Evolutionary conservation across 106 monocot species (phyloP).

Genomic region (Iris macrosiphon): DNA sequence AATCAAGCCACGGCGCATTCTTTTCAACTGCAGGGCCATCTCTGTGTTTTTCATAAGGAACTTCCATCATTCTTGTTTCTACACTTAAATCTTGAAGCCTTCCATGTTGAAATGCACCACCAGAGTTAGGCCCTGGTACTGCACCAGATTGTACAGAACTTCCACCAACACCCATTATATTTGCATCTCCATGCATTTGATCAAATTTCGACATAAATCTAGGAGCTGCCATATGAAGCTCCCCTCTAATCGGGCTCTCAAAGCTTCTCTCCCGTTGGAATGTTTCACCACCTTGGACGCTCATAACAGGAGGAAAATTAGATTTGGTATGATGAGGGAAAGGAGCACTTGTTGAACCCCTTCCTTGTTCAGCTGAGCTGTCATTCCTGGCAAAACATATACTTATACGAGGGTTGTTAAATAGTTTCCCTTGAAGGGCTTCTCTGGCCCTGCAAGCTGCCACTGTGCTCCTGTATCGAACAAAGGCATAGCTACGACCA

Average conservation of each 20-base stretch:
- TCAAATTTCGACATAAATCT: conserved; percentile 21
- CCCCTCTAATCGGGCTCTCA: conserved; percentile 36
- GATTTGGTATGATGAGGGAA: conserved; percentile 14
- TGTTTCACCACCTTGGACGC: conserved; percentile 22
- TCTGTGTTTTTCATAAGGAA: conserved; percentile 29
- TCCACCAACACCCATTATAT: conserved; percentile 15
- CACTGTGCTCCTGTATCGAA: conserved; percentile 50
- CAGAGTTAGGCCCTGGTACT: conserved; percentile 12
- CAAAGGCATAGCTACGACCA: conserved; percentile 82
- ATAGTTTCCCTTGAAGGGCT: conserved; percentile 84
- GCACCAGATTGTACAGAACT: conserved; percentile 8
- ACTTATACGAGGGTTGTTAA: conserved; percentile 69
- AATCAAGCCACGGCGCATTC: conserved; percentile 25
- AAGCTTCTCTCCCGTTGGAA: conserved; percentile 31
- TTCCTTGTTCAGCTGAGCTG: conserved; percentile 31
- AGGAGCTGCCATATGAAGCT: conserved; percentile 43
- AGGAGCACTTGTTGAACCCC: conserved; percentile 11
- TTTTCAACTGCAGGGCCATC: conserved; percentile 43
- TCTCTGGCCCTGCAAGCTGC: conserved; percentile 94
- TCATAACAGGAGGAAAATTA: conserved; percentile 17
- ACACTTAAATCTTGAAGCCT: conserved; percentile 29
- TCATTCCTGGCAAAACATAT: conserved; percentile 86
- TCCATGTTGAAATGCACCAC: conserved; percentile 23
- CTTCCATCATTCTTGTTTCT: conserved; percentile 36
- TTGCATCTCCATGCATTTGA: conserved; percentile 33